Percentiles rank a stretch among this genome's conserved stretches.
phyloP scores from a whole-genome alignment of 805 yeast genomes.

The Sugiyamaella floridensis region DNA sequence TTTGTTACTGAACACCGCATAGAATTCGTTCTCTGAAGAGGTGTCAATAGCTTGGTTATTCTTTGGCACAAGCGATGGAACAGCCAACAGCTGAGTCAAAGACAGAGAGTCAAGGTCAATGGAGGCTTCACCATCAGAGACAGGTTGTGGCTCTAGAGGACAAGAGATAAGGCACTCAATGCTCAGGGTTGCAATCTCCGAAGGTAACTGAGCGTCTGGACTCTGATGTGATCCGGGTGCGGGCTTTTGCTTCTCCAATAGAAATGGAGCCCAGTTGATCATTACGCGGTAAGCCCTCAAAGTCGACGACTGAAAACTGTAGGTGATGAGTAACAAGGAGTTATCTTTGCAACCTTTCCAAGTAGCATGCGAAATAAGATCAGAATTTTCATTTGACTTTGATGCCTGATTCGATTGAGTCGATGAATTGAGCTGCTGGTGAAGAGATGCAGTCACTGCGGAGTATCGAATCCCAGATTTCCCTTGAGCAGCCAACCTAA shows the following conservation, averaged over 20 bases:
- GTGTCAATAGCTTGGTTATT: not conserved
- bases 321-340: slow-evolving; percentile 25
- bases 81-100: slow-evolving; percentile 13
- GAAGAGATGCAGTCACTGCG: slow-evolving; percentile 24
- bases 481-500: slow-evolving; percentile 18
- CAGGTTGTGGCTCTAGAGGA: slow-evolving; percentile 6
- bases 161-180: slow-evolving; percentile 9
- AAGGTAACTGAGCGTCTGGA: not conserved
- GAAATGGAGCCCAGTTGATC: slow-evolving; percentile 25
- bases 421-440: slow-evolving; percentile 26
- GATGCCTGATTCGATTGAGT: slow-evolving; percentile 27
- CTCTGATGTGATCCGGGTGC: not conserved
- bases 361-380: slow-evolving; percentile 23
- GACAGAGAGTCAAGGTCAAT: not conserved
- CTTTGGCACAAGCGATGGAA: slow-evolving; percentile 11
- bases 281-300: slow-evolving; percentile 24
- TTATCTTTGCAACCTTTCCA: slow-evolving; percentile 23
- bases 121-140: slow-evolving; percentile 3
- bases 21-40: slow-evolving; percentile 13
- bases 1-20: slow-evolving; percentile 9
- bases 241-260: slow-evolving; percentile 8
- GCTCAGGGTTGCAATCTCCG: slow-evolving; percentile 11
- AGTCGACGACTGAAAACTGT: slow-evolving; percentile 16
- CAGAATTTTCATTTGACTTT: slow-evolving; percentile 44
- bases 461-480: slow-evolving; percentile 15